Base-by-base conservation (phyloP, 192 early-diverging fungal species). In the Lobosporangium transversale region DNA sequence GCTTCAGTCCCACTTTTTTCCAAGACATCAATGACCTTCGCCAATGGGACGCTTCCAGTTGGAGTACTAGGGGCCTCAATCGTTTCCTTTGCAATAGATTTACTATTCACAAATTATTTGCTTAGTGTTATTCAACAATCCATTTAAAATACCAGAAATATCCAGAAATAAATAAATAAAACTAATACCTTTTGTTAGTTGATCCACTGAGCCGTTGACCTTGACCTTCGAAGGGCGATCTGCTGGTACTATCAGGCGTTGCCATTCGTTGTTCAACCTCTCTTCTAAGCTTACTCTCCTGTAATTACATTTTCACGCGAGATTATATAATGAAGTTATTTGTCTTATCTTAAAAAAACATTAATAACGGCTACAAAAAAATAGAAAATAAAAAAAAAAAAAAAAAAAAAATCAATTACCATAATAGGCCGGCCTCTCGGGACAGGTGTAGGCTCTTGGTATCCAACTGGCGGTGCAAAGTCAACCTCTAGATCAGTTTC, bases 401-500 rank as follows among this genome's bases (percentile, higher is more conserved):
- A n/a, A n/a, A n/a, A n/a, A n/a, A n/a, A n/a, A n/a, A n/a, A n/a
- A 40, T 40, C 37, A 18, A 35, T 18, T 66, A 81, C 80, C 69
- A 82, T 67, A 37, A 79, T 44, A 18, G 78, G 67, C 26, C 62
- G 53, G 27, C 60, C 33, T 21, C 65, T 58, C 33, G 76, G 81
- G 11, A 54, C 57, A 11, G 81, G 78, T 32, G 76, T 73, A 15
- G 95, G 95, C 78, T 99, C 98, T 18, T 92, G 89, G 78, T 99
- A 99, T 4, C 98, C 98, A 2, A 97, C 79, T 8, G 98, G 98
- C 15, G 98, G 86, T 0, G 94, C 98, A 84, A 99, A 98, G 59
- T 99, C 98, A 1, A 96, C 95, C 64, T 97, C 95, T 40, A 99
- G 74, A 86, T 99, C 98, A 0, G 97, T 98, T 76, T 99, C 98